Percentiles rank a stretch among this genome's conserved stretches.
Conservation (phyloP, 768 basidiomycete genomes). For the Termitomyces sp. region DNA sequence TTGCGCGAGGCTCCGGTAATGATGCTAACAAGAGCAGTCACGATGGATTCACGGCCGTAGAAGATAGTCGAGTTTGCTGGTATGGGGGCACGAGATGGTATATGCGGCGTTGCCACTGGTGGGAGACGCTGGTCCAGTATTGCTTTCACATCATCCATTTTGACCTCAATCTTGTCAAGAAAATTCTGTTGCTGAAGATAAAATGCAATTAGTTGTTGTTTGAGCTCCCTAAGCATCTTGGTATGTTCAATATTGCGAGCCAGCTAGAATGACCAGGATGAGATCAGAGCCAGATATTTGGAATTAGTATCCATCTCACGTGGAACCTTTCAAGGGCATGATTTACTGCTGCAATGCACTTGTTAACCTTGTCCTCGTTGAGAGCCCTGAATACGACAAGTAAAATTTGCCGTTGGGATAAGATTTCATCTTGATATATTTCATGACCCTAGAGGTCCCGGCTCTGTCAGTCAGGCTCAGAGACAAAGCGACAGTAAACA, state of each 20-base stretch:
- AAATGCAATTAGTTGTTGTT: slow-evolving; percentile 1
- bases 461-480: not conserved
- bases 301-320: not conserved
- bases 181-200: not conserved
- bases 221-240: not conserved
- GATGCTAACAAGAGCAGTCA: slow-evolving; percentile 10
- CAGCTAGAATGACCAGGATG: not conserved
- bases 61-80: slow-evolving; percentile 15
- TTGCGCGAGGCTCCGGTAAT: slow-evolving; percentile 5
- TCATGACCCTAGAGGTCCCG: not conserved
- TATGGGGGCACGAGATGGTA: not conserved
- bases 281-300: not conserved
- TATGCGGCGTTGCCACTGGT: not conserved
- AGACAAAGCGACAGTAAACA: not conserved
- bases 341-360: slow-evolving; percentile 1
- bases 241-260: not conserved
- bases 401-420: not conserved
- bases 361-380: slow-evolving; percentile 8
- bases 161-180: not conserved
- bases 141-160: slow-evolving; percentile 4
- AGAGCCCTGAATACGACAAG: not conserved
- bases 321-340: slow-evolving; percentile 2
- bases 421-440: slow-evolving; percentile 3
- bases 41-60: slow-evolving; percentile 14
- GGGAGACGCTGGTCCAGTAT: not conserved